Base-by-base conservation (phyloP, 2,329 filamentous ascomycete genomes). In the Septoria linicola region DNA sequence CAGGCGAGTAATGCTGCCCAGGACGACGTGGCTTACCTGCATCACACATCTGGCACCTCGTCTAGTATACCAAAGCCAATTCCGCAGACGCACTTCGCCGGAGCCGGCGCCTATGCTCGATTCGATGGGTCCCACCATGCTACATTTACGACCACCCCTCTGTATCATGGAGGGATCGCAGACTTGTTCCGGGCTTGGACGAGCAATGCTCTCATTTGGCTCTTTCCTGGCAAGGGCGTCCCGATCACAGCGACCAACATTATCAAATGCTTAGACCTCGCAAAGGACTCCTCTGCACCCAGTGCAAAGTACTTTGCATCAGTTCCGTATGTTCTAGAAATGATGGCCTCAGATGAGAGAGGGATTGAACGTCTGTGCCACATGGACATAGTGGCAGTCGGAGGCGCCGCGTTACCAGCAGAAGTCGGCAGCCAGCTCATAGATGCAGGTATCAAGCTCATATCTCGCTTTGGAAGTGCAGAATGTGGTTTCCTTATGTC, bases 401-500 rank as follows among this genome's bases (percentile, higher is more conserved):
- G 83, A 2, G 83, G 82, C 4, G 82, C 82, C 8, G 78, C 82
- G 3, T 63, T 86, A 1, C 75, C 80, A 2, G 54, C 64, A 3
- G 65, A 74, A 7, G 66, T 82, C 1, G 83, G 83, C 0, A 70
- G 84, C 50, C 63, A 64, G 2, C 70, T 86, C 2, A 76, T 83
- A 0, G 46, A 64, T 0, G 62, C 70, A 4, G 74, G 72, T 0
- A 74, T 86, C 1, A 80, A 78, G 7, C 73, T 86, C 3, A 69
- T 84, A 1, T 85, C 81, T 0, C 72, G 83, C 34, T 84, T 82
- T 63, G 83, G 83, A 2, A 85, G 81, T 59, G 80, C 81, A 7
- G 83, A 87, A 62, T 85, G 82, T 49, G 82, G 83, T 0, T 86
- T 86, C 53, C 64, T 86, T 11, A 72, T 86, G 62, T 83, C 80